phyloP scores from a whole-genome alignment of 116 monocot genomes.

The Cymodocea nodosa region DNA sequence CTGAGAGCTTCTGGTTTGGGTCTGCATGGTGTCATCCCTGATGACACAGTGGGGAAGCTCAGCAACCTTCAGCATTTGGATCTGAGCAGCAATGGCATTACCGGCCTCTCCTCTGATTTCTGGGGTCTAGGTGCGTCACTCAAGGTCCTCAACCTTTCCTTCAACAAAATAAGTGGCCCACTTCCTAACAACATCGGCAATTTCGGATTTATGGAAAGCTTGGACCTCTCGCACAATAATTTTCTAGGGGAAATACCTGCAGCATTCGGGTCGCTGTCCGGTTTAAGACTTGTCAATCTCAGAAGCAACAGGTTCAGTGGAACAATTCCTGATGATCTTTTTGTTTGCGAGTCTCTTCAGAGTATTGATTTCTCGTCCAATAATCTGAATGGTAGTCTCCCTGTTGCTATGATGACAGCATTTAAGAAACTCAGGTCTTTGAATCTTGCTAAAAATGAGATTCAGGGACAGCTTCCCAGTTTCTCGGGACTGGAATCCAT shows the following conservation, averaged over 20 bases:
- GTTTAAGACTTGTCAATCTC: conserved; percentile 31
- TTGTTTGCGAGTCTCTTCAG: conserved; percentile 28
- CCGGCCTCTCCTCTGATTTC: conserved; percentile 42
- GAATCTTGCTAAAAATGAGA: conserved; percentile 34
- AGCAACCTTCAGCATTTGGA: conserved; percentile 40
- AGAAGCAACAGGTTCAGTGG: conserved; percentile 44
- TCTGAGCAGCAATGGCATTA: conserved; percentile 61
- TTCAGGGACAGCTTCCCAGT: conserved; percentile 32
- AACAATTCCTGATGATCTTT: conserved; percentile 30
- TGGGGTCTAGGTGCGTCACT: conserved; percentile 73
- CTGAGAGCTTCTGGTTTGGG: conserved; percentile 40
- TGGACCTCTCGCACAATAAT: conserved; percentile 58
- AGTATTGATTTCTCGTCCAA: conserved; percentile 42
- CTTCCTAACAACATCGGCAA: conserved; percentile 71
- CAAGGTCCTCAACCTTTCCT: conserved; percentile 54
- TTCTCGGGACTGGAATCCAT: conserved; percentile 29
- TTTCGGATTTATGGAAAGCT: conserved; percentile 43
- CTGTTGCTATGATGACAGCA: conserved; percentile 13
- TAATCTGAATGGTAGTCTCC: conserved; percentile 28
- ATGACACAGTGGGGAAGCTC: conserved; percentile 84
- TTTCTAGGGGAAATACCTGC: conserved; percentile 49
- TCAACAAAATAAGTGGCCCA: conserved; percentile 38
- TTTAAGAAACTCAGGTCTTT: conserved; percentile 23
- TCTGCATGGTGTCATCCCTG: conserved; percentile 56
- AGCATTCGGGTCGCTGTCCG: conserved; percentile 25